Percentiles rank a stretch among this genome's conserved stretches.
These are phyloP conservation scores for Grammothele lineata DNA, from an alignment of 768 basidiomycete species.

Conservation along the genomic window DNA sequence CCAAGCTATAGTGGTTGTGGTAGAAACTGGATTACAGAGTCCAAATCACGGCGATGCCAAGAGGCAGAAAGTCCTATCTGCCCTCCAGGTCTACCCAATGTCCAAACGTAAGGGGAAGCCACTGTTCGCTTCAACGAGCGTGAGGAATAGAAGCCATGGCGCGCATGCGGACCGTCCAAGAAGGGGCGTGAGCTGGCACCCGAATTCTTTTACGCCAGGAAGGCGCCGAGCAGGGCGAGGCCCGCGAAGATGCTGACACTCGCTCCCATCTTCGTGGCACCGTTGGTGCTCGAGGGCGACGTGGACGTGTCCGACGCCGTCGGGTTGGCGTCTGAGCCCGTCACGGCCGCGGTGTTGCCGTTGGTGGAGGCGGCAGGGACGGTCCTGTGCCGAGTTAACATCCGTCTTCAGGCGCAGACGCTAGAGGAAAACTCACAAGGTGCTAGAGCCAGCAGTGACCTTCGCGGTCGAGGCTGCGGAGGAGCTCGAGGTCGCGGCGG, in stretches of 20 bases:
- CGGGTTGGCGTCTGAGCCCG: constrained; percentile 17
- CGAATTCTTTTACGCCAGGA: constrained; percentile 27
- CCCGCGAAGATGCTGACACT: constrained; percentile 31
- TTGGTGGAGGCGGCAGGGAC: constrained; percentile 11
- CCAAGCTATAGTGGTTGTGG: too few relatives aligned
- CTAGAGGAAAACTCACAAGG: constrained; percentile 3
- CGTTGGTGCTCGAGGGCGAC: constrained; percentile 25
- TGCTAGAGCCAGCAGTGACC: constrained; percentile 12
- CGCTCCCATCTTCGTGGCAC: constrained; percentile 24
- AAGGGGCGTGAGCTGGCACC: not conserved
- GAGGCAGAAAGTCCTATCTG: too few relatives aligned
- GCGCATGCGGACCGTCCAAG: not conserved
- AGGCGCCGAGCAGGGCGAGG: constrained; percentile 32
- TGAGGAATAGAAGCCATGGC: not conserved
- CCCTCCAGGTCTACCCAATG: too few relatives aligned
- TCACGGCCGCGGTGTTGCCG: constrained; percentile 4
- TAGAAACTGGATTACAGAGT: too few relatives aligned
- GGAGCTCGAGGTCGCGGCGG: constrained; percentile 18
- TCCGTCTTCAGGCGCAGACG: not conserved
- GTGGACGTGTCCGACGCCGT: constrained; percentile 20
- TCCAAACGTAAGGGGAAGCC: too few relatives aligned
- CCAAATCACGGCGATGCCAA: too few relatives aligned
- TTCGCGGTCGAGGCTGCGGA: constrained; percentile 16
- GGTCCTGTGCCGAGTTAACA: not conserved
- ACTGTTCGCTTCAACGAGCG: too few relatives aligned